Evolutionary conservation across 2,329 filamentous ascomycete genomes (phyloP), one percentile per base, ranked within the genome.

Genomic region (Karstenula rhodostoma): DNA sequence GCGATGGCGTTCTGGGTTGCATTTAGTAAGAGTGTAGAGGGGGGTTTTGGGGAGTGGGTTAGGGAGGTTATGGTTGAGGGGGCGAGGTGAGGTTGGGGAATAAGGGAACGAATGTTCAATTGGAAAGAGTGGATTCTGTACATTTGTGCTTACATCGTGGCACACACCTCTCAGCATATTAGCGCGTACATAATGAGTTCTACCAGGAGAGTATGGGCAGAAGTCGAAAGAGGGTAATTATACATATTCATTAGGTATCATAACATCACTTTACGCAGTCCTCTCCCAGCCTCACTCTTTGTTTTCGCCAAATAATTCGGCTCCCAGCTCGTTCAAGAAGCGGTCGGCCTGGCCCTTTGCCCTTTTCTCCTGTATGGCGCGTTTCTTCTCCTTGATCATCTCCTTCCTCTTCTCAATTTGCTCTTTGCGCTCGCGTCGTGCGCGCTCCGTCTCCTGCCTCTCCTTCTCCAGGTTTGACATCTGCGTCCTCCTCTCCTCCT

Each of bases 391-490:
- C 67, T 85, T 85, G 37, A 78, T 92, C 90, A 35, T 78, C 65
- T 83, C 79, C 62, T 91, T 90, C 67, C 92, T 86, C 72, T 89
- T 85, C 67, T 79, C 81, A 67, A 83, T 84, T 73, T 89, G 82
- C 68, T 82, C 83, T 50, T 68, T 69, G 49, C 71, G 47, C 53
- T 70, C 67, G n/a, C 27, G 43, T 60, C 90, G 82, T 67, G 85
- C 85, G 56, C 82, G 80, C 77, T 93, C 90, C 54, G 92, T 95
- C 72, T 87, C 86, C 63, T 82, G 79, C 60, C 91, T 83, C 75
- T 93, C 89, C 67, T 84, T 82, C 64, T 87, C 85, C 57, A 97
- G 80, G 47, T 84, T 85, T 66, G 86, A 84, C 92, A 98, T 97
- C 83, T 98, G 92, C 70, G 79, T 78, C 73, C 89, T 83, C 50